phyloP scores from a whole-genome alignment of 2,329 filamentous ascomycete species.

The Nemania diffusa region DNA sequence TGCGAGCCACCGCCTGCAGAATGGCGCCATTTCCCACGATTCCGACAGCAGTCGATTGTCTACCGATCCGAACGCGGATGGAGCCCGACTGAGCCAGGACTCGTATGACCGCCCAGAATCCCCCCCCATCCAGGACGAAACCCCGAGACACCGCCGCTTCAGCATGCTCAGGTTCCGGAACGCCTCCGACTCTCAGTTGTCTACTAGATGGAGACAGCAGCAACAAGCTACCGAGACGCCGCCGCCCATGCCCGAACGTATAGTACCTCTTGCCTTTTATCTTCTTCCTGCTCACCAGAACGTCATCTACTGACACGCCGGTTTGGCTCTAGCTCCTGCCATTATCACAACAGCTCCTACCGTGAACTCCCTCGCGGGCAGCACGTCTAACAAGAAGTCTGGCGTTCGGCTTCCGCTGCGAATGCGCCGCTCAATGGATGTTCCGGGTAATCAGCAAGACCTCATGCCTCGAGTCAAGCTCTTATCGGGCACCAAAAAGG shows the following conservation, averaged over 20 bases:
- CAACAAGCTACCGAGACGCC: constrained; percentile 62
- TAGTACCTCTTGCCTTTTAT: constrained; percentile 19
- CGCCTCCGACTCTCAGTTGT: constrained; percentile 91
- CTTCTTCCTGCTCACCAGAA: not conserved
- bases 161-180: constrained; percentile 86
- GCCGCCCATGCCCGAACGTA: constrained; percentile 70
- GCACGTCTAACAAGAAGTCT: constrained; percentile 63
- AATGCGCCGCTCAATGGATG: constrained; percentile 63
- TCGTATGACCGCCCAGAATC: constrained; percentile 55
- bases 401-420: constrained; percentile 65
- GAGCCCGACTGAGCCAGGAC: constrained; percentile 44
- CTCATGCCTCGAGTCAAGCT: constrained; percentile 35
- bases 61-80: constrained; percentile 34
- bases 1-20: constrained; percentile 25
- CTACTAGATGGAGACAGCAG: constrained; percentile 77
- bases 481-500: constrained; percentile 49
- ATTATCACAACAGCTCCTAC: constrained; percentile 96
- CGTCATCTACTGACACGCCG: constrained; percentile 40
- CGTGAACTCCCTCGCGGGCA: constrained; percentile 61
- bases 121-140: constrained; percentile 65
- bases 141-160: constrained; percentile 68
- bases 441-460: constrained; percentile 53
- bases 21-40: constrained; percentile 29
- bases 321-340: constrained; percentile 62
- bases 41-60: constrained; percentile 40